Conservation (phyloP, 129 eudicot genomes). For the Tagetes erecta region DNA sequence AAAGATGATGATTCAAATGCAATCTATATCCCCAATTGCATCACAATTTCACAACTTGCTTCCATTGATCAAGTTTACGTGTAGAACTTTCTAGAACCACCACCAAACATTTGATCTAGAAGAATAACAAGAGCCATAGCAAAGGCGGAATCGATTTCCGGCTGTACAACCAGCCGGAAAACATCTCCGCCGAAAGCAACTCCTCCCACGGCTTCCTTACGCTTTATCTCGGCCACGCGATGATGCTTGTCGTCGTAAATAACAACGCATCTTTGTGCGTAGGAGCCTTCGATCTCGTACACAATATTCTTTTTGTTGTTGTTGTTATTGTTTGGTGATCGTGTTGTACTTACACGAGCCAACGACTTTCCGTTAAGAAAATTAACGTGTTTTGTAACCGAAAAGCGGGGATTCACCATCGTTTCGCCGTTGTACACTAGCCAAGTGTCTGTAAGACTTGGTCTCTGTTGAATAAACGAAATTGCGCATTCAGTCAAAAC, state of each 20-base stretch:
- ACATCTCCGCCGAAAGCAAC: constrained; percentile 59
- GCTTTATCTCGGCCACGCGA: constrained; percentile 66
- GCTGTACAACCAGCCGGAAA: constrained; percentile 52
- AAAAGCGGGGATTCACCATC: constrained; percentile 40
- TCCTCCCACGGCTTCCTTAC: constrained; percentile 61
- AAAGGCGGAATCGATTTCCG: constrained; percentile 40
- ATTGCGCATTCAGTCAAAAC: neutral
- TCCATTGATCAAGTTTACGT: neutral
- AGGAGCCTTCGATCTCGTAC: constrained; percentile 69
- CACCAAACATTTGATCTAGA: constrained; percentile 66
- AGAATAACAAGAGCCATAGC: constrained; percentile 73
- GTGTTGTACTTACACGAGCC: constrained; percentile 45
- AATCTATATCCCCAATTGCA: constrained; percentile 7
- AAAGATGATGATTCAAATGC: neutral
- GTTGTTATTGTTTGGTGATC: constrained; percentile 1
- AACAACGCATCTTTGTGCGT: constrained; percentile 41
- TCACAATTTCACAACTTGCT: neutral
- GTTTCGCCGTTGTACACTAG: constrained; percentile 58
- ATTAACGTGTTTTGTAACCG: constrained; percentile 47
- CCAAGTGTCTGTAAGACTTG: constrained; percentile 62
- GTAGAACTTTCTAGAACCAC: constrained; percentile 32
- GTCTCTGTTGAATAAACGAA: constrained; percentile 39
- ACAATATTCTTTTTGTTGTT: constrained; percentile 17
- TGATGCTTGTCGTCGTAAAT: constrained; percentile 52
- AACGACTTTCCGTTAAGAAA: constrained; percentile 38